These are phyloP conservation scores for Dothideomycetidae sp. DNA, from an alignment of 2,329 filamentous ascomycete species.

Conservation along the genomic window DNA sequence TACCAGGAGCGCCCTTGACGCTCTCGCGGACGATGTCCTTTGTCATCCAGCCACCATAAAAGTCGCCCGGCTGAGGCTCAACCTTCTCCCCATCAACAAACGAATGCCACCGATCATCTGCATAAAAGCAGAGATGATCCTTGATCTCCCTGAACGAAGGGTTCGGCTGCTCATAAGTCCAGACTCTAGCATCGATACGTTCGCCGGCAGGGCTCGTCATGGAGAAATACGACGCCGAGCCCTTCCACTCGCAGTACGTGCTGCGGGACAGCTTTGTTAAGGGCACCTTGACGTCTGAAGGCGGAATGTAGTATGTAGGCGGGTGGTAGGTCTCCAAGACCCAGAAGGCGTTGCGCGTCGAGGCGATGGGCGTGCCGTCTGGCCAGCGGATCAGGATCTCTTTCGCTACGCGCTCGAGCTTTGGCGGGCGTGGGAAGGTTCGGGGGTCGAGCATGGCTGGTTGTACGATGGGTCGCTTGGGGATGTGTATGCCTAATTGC, in stretches of 20 bases:
- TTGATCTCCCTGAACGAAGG: conserved; percentile 38
- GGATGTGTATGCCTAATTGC: conserved; percentile 3
- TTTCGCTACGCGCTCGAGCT: conserved; percentile 24
- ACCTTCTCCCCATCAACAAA: conserved; percentile 48
- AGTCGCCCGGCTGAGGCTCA: conserved; percentile 45
- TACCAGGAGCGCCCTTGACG: conserved; percentile 34
- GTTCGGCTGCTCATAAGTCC: conserved; percentile 45
- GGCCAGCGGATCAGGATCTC: conserved; percentile 38
- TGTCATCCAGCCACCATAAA: conserved; percentile 52
- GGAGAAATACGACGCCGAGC: conserved; percentile 44
- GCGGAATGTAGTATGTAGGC: conserved; percentile 49
- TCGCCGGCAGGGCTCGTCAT: conserved; percentile 29
- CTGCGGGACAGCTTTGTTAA: conserved; percentile 33
- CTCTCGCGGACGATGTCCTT: conserved; percentile 41
- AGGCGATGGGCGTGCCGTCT: conserved; percentile 39
- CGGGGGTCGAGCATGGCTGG: conserved; percentile 38
- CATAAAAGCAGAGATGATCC: conserved; percentile 45
- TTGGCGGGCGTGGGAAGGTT: conserved; percentile 44
- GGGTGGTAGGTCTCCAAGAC: conserved; percentile 49
- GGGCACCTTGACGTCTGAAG: conserved; percentile 33
- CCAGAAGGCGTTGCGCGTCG: conserved; percentile 47
- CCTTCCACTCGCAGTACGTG: conserved; percentile 49
- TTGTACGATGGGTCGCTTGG: not conserved
- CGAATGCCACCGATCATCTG: conserved; percentile 44
- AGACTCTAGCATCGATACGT: conserved; percentile 38